Evolutionary conservation across 352 stramenopile species (phyloP).

Genomic region (Phytophthora pisi): DNA sequence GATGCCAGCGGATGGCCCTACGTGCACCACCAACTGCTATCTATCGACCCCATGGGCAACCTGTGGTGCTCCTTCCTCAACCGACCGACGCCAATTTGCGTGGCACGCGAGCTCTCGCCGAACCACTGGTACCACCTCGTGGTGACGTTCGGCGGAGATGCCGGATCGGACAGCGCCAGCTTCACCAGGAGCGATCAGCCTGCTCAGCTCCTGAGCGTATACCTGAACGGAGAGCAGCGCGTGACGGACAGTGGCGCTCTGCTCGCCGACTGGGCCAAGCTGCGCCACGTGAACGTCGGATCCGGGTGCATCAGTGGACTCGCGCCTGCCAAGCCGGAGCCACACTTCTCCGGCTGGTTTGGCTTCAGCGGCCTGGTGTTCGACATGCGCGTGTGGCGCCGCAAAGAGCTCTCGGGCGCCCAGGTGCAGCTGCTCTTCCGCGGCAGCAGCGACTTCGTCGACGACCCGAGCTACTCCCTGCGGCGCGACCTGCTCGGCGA

Average conservation of each 20-base stretch:
- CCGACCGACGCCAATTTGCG: slow-evolving; percentile 47
- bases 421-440: slow-evolving; percentile 72
- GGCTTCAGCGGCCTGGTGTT: slow-evolving; percentile 71
- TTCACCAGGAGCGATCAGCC: slow-evolving; percentile 36
- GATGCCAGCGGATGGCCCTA: slow-evolving; percentile 56
- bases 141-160: slow-evolving; percentile 51
- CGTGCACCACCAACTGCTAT: slow-evolving; percentile 62
- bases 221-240: slow-evolving; percentile 66
- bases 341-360: slow-evolving; percentile 74
- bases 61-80: slow-evolving; percentile 65
- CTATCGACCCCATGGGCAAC: slow-evolving; percentile 63
- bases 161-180: slow-evolving; percentile 19
- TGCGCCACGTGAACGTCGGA: slow-evolving; percentile 62
- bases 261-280: slow-evolving; percentile 50
- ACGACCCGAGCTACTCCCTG: slow-evolving; percentile 60
- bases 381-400: slow-evolving; percentile 62
- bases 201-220: slow-evolving; percentile 46
- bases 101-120: slow-evolving; percentile 52
- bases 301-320: slow-evolving; percentile 69
- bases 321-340: slow-evolving; percentile 50
- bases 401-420: slow-evolving; percentile 45
- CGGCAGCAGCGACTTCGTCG: slow-evolving; percentile 54
- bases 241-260: slow-evolving; percentile 42
- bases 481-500: slow-evolving; percentile 39
- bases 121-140: slow-evolving; percentile 78